Base-by-base conservation (phyloP, 139 green algal species). In the Picochlorum sp. region DNA sequence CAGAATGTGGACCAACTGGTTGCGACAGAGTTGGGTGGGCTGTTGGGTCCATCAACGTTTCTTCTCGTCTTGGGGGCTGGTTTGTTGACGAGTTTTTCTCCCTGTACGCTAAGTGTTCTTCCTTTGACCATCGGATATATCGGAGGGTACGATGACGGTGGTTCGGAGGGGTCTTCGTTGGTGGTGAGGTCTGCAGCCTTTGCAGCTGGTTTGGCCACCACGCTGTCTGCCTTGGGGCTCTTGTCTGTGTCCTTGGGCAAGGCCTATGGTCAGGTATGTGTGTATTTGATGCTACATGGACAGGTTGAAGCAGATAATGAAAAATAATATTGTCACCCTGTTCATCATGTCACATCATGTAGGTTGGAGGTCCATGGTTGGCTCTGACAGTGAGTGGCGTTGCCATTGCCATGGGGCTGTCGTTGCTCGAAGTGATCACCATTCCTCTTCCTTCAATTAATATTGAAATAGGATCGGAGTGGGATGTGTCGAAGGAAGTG, bases 41-140 rank as follows among this genome's bases (percentile, higher is more conserved):
- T 95, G 34, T 41, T 41, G 0, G 79, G 80, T 0, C 87, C 89
- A 6, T 20, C 80, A 8, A 90, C 75, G 3, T 87, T 87, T 65
- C 46, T 72, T 2, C 64, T 91, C 3, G 81, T 95, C 4, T 69
- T 95, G 21, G 73, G 32, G 2, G 91, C 93, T 0, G 93, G 93
- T 6, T 74, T 99, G 56, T 46, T 89, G 3, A 98, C 92, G 21
- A 93, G 82, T 71, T 66, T 99, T 11, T 97, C 91, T 3, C 93
- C 93, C 18, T 99, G 89, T 73, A 95, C 86, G 0, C 72, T 95
- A 4, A 89, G 75, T 16, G 85, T 95, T 46, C 75, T 95, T 61
- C 90, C 90, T 0, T 73, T 95, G 11, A 97, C 88, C 0, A 92
- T 95, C 34, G 90, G 90, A 2, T 96, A 95, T 75, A 91, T 96